A percentile compares a stretch with the other conserved stretches of the same genome.
These are phyloP conservation scores for Dioscorea alata DNA, from an alignment of 106 monocot genomes.

Conservation along the genomic window DNA sequence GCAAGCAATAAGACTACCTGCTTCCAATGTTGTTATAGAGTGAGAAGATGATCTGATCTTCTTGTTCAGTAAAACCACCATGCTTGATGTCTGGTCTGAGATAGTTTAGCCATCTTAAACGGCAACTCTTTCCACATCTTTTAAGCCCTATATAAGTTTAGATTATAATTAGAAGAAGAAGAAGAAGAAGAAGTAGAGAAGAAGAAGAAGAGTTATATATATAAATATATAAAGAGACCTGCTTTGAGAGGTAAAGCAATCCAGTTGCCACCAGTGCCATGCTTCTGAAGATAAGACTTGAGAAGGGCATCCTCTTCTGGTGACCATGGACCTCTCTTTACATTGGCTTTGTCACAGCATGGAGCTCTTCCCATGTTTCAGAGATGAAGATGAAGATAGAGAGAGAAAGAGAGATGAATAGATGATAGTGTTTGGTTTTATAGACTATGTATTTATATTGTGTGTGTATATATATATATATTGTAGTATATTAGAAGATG, in stretches of 20 bases:
- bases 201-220: not conserved
- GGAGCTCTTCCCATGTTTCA: not conserved
- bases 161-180: not conserved
- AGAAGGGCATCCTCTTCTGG: not conserved
- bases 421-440: not conserved
- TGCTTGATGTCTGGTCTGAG: slow-evolving; percentile 1
- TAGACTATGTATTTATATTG: too few relatives aligned
- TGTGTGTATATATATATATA: not conserved
- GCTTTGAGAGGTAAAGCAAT: not conserved
- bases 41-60: not conserved
- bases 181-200: not conserved
- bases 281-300: not conserved
- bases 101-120: not conserved
- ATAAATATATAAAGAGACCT: not conserved
- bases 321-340: not conserved
- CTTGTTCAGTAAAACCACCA: not conserved
- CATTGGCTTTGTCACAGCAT: not conserved
- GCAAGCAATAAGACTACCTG: not conserved
- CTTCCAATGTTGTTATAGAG: not conserved
- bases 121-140: not conserved
- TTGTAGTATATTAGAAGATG: too few relatives aligned
- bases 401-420: not conserved
- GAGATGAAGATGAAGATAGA: not conserved
- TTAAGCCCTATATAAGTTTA: not conserved
- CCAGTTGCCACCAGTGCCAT: not conserved